Evolutionary conservation across 208 protist species (phyloP).

Genomic region (Leishmania aethiopica): DNA sequence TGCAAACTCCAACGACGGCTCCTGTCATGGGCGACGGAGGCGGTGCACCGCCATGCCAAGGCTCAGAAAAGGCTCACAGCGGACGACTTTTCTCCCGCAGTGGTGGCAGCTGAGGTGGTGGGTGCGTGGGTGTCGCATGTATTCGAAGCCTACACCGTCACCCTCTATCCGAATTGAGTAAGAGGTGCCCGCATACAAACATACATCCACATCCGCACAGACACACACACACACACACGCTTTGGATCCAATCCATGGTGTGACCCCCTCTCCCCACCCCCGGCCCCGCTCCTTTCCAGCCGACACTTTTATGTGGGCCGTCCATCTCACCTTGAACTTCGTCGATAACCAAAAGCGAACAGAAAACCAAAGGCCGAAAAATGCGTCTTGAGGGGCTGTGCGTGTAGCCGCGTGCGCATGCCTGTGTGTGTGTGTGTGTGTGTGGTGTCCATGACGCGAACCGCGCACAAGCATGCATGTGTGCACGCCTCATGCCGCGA

Average conservation of each 20-base stretch:
- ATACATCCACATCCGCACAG: background rate
- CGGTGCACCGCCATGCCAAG: background rate
- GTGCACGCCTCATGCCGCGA: background rate
- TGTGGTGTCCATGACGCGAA: background rate
- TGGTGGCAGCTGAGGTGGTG: slow-evolving; percentile 4
- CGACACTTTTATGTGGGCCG: background rate
- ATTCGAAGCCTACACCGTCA: slow-evolving; percentile 9
- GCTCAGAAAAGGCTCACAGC: background rate
- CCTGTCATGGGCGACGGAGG: background rate
- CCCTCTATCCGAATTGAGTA: slow-evolving; percentile 1
- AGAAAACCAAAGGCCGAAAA: background rate
- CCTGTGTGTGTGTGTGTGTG: background rate
- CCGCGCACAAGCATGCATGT: background rate
- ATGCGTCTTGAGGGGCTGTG: background rate
- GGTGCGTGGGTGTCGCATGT: slow-evolving; percentile 17
- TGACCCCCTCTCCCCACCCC: background rate
- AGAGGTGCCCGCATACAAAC: background rate
- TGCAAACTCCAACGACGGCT: slow-evolving; percentile 3
- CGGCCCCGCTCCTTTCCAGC: background rate
- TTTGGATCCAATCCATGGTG: background rate
- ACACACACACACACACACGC: background rate
- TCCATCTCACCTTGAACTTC: background rate
- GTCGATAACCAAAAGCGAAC: background rate
- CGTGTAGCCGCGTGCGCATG: background rate
- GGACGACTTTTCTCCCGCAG: background rate